phyloP scores from a whole-genome alignment of 352 stramenopile species.

The Phytophthora crassamura region DNA sequence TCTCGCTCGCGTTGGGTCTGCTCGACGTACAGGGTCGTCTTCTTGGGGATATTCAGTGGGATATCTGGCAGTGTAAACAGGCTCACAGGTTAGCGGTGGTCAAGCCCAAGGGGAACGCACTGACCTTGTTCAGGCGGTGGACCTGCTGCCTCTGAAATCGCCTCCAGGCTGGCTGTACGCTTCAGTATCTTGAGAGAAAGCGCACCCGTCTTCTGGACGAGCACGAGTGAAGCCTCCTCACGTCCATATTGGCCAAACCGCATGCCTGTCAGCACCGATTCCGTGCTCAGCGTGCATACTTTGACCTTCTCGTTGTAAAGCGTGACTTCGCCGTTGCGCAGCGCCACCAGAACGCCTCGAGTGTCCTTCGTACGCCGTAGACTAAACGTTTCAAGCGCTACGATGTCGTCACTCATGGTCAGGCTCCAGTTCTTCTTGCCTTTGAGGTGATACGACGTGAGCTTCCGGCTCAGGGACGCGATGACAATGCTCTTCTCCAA shows the following conservation, averaged over 20 bases:
- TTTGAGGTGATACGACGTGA: slow-evolving; percentile 91
- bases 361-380: slow-evolving; percentile 78
- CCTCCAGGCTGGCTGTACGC: slow-evolving; percentile 81
- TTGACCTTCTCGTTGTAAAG: slow-evolving; percentile 92
- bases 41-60: slow-evolving; percentile 93
- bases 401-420: slow-evolving; percentile 84
- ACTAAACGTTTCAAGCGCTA: slow-evolving; percentile 81
- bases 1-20: slow-evolving; percentile 92
- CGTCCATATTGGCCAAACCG: slow-evolving; percentile 89
- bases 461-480: slow-evolving; percentile 86
- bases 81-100: too few relatives aligned
- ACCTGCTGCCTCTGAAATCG: slow-evolving; percentile 72
- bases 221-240: slow-evolving; percentile 86
- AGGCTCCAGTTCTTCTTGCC: slow-evolving; percentile 93
- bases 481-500: slow-evolving; percentile 89
- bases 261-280: slow-evolving; percentile 77
- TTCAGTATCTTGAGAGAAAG: slow-evolving; percentile 91
- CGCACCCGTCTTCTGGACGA: slow-evolving; percentile 81
- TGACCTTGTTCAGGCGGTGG: slow-evolving; percentile 86
- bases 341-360: slow-evolving; percentile 81
- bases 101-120: neutral
- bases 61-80: slow-evolving; percentile 60
- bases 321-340: slow-evolving; percentile 85
- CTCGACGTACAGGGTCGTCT: slow-evolving; percentile 95
- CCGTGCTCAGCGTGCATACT: slow-evolving; percentile 74